phyloP scores from a whole-genome alignment of 2,329 filamentous ascomycete species.

The Salinomyces thailandicus region DNA sequence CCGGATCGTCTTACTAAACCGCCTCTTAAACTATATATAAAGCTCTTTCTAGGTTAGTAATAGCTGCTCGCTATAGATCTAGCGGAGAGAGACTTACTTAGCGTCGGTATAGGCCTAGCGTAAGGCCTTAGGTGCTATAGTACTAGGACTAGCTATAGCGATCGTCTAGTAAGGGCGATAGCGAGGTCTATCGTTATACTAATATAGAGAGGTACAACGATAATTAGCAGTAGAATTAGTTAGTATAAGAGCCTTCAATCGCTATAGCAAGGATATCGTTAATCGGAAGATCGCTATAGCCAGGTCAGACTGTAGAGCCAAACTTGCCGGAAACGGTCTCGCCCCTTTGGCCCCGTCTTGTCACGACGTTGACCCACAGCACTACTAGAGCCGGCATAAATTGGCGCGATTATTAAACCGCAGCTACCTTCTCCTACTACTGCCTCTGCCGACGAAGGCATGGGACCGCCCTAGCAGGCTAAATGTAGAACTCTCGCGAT shows the following conservation, averaged over 20 bases:
- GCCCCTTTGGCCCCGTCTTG: no score
- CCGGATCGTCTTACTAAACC: not conserved
- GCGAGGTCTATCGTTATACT: not conserved
- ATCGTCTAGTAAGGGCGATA: not conserved
- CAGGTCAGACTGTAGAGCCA: not conserved
- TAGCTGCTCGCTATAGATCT: not conserved
- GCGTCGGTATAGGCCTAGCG: not conserved
- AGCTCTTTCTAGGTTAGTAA: not conserved
- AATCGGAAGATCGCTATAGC: not conserved
- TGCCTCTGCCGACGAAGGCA: no score
- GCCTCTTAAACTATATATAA: not conserved
- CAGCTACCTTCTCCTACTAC: no score
- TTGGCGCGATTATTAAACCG: no score
- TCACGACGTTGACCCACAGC: no score
- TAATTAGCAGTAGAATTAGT: not conserved
- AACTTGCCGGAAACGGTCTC: no score
- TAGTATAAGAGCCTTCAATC: not conserved
- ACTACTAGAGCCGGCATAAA: no score
- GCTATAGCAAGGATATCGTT: not conserved
- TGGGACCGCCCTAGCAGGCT: no score
- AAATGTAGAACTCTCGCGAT: no score
- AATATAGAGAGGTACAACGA: not conserved
- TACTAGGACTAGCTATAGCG: not conserved
- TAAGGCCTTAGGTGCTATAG: not conserved
- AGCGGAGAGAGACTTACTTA: not conserved